Evolutionary conservation across 139 green algal genomes (phyloP).

Genomic region (Closterium sp.): DNA sequence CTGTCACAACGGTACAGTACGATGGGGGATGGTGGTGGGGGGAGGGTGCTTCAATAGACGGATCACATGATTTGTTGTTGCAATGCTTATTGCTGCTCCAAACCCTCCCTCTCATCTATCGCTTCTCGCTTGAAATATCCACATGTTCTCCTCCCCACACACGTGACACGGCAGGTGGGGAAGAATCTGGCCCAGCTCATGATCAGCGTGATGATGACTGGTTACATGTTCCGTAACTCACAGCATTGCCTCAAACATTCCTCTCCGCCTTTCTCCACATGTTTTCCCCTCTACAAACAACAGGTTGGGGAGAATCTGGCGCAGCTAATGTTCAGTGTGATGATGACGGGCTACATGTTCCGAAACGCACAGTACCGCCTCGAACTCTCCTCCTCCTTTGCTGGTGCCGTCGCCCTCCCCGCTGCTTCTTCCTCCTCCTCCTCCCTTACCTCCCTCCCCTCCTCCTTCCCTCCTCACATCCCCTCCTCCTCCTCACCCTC

Average conservation of each 20-base stretch:
- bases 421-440: background rate
- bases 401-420: background rate
- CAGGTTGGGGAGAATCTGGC: slow-evolving; percentile 78
- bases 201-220: slow-evolving; percentile 79
- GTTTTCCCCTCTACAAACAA: background rate
- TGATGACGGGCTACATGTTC: slow-evolving; percentile 85
- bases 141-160: background rate
- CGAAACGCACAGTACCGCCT: slow-evolving; percentile 75
- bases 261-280: background rate
- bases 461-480: background rate
- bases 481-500: background rate
- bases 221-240: slow-evolving; percentile 77
- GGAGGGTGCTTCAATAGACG: too few relatives aligned
- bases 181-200: slow-evolving; percentile 87
- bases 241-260: slow-evolving; percentile 72
- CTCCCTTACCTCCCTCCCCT: too few relatives aligned
- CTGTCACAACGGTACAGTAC: too few relatives aligned
- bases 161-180: slow-evolving; percentile 47
- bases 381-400: slow-evolving; percentile 60
- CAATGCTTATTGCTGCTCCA: too few relatives aligned
- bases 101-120: background rate
- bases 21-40: too few relatives aligned
- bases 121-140: too few relatives aligned
- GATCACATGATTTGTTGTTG: too few relatives aligned
- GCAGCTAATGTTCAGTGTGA: slow-evolving; percentile 81